These are phyloP conservation scores for Xylaria sp. DNA, from an alignment of 2,329 filamentous ascomycete genomes.

Conservation along the genomic window DNA sequence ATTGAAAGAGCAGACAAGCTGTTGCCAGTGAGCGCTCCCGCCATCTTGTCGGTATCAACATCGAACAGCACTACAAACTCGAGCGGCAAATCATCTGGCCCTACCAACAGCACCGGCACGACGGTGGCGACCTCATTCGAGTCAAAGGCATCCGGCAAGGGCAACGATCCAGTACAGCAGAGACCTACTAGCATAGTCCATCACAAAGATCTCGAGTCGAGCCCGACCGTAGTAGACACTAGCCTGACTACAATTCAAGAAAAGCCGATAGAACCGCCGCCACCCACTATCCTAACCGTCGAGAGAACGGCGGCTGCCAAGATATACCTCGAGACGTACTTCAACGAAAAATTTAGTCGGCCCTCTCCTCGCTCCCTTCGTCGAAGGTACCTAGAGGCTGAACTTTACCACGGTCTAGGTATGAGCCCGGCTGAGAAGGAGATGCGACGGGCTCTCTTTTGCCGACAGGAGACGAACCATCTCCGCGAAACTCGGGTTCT, in stretches of 20 bases:
- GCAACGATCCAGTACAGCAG: conserved; percentile 40
- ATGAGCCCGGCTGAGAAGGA: conserved; percentile 62
- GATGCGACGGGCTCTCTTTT: conserved; percentile 63
- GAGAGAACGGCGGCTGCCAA: conserved; percentile 83
- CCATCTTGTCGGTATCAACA: conserved; percentile 28
- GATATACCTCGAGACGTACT: conserved; percentile 84
- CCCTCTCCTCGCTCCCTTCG: conserved; percentile 66
- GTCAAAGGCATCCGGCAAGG: conserved; percentile 46
- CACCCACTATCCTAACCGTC: conserved; percentile 62
- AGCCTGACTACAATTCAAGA: conserved; percentile 44
- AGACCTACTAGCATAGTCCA: conserved; percentile 38
- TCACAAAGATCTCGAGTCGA: conserved; percentile 33
- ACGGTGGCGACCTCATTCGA: conserved; percentile 49
- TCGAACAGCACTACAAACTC: conserved; percentile 40
- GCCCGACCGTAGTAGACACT: conserved; percentile 35
- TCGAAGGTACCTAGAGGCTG: conserved; percentile 64
- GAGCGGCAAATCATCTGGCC: conserved; percentile 38
- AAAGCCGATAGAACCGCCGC: conserved; percentile 35
- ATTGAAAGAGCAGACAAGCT: conserved; percentile 41
- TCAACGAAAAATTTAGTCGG: conserved; percentile 69
- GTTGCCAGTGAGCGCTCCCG: conserved; percentile 33
- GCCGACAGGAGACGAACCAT: conserved; percentile 71
- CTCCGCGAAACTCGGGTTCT: conserved; percentile 75
- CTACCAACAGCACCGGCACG: conserved; percentile 37
- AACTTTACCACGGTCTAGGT: conserved; percentile 61